Percentiles rank a stretch among this genome's conserved stretches.
Evolutionary conservation across 805 yeast genomes (phyloP).

Genomic region (Starmerella floris): DNA sequence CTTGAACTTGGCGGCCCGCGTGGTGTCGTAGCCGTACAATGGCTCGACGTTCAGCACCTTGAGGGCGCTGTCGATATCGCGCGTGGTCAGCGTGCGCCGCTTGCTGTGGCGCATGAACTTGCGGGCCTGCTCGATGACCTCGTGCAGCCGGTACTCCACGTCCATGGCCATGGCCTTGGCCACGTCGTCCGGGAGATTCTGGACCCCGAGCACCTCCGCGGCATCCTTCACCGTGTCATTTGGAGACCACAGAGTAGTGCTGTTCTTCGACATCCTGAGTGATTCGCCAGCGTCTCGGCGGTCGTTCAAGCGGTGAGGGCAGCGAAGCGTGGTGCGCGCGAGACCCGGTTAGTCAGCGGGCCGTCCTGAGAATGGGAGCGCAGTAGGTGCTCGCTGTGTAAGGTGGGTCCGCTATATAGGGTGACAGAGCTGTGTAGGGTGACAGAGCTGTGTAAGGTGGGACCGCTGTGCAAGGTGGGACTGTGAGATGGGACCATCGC

Average conservation of each 20-base stretch:
- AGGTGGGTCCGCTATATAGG: too few relatives aligned
- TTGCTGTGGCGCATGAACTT: constrained; percentile 93
- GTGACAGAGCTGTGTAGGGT: too few relatives aligned
- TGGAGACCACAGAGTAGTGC: constrained; percentile 91
- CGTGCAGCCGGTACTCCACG: constrained; percentile 94
- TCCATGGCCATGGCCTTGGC: constrained; percentile 96
- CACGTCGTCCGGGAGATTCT: constrained; percentile 70
- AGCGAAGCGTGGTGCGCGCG: not conserved
- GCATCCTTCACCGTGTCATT: constrained; percentile 93
- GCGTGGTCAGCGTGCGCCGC: constrained; percentile 63
- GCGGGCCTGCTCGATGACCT: constrained; percentile 85
- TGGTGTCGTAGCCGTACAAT: constrained; percentile 29
- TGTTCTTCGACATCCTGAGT: constrained; percentile 25
- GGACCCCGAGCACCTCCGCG: constrained; percentile 78
- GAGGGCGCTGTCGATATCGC: constrained; percentile 71
- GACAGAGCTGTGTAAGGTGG: too few relatives aligned
- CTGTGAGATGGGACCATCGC: too few relatives aligned
- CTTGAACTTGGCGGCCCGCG: constrained; percentile 59
- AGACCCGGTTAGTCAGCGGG: not conserved
- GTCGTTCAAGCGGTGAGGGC: too few relatives aligned
- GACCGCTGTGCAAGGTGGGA: too few relatives aligned
- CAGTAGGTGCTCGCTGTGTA: too few relatives aligned
- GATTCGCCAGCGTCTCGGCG: too few relatives aligned
- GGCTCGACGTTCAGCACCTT: constrained; percentile 86
- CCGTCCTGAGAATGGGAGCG: too few relatives aligned